Conservation (phyloP, 1,139 yeast genomes). For the Saccharomyces pastorianus region DNA sequence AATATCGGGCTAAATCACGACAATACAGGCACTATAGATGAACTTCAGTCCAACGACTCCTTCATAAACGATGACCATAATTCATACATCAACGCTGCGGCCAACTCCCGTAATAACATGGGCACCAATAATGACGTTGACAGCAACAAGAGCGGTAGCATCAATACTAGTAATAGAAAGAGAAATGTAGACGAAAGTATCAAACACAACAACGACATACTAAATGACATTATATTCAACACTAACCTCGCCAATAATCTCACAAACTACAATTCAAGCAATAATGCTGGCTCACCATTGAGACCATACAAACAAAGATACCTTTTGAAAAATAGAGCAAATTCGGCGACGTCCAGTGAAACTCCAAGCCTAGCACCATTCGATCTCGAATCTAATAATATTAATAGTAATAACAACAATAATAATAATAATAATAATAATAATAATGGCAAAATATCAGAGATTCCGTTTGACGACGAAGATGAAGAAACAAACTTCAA, state of each 20-base stretch:
- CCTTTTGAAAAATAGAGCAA: slow-evolving; percentile 21
- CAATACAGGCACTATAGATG: background rate
- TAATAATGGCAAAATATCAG: slow-evolving; percentile 17
- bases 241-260: slow-evolving; percentile 3
- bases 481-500: slow-evolving; percentile 5
- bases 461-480: slow-evolving; percentile 23
- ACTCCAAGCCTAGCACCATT: slow-evolving; percentile 4
- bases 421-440: background rate
- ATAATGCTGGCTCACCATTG: slow-evolving; percentile 1
- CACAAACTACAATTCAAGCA: slow-evolving; percentile 1
- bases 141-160: background rate
- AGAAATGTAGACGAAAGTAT: slow-evolving; percentile 1
- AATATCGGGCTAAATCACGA: slow-evolving; percentile 1
- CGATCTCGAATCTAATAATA: background rate
- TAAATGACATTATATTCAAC: slow-evolving; percentile 4
- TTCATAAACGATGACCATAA: background rate
- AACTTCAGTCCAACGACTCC: background rate
- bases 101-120: background rate
- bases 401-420: slow-evolving; percentile 6
- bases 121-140: background rate
- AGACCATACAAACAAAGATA: slow-evolving; percentile 15
- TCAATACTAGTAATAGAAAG: background rate
- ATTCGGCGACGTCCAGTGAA: slow-evolving; percentile 13
- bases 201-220: slow-evolving; percentile 3
- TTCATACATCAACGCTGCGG: background rate